Evolutionary conservation across 129 eudicot species (phyloP).

Genomic region (Glebionis coronaria): DNA sequence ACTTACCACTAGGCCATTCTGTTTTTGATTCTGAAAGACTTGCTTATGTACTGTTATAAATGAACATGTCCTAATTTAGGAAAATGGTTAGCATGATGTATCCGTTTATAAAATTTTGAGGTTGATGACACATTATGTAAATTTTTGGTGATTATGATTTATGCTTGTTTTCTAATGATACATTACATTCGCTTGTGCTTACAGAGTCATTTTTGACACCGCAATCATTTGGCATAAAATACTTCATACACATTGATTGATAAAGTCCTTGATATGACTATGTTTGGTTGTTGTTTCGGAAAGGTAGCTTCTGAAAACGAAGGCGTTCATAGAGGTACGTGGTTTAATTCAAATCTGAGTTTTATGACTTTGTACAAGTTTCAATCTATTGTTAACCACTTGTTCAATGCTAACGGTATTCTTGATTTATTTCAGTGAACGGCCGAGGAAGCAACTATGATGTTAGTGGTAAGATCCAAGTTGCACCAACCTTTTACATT

Average conservation of each 20-base stretch:
- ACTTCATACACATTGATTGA: neutral
- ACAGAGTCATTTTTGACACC: neutral
- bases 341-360: neutral
- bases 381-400: neutral
- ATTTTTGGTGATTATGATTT: neutral
- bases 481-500: neutral
- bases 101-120: neutral
- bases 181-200: neutral
- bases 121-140: neutral
- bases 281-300: slow-evolving; percentile 49
- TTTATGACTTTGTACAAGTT: neutral
- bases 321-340: slow-evolving; percentile 48
- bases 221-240: neutral
- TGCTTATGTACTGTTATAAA: too few relatives aligned
- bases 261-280: slow-evolving; percentile 33
- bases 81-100: neutral
- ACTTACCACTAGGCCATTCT: too few relatives aligned
- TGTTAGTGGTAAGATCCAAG: slow-evolving; percentile 21
- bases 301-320: slow-evolving; percentile 24
- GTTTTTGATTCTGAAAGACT: too few relatives aligned
- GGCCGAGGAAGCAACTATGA: slow-evolving; percentile 18
- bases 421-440: slow-evolving; percentile 14
- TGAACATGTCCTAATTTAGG: neutral
- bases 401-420: slow-evolving; percentile 7
- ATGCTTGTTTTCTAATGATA: neutral